Conservation (phyloP, 495 filamentous ascomycete species). For the Tuber borchii region DNA sequence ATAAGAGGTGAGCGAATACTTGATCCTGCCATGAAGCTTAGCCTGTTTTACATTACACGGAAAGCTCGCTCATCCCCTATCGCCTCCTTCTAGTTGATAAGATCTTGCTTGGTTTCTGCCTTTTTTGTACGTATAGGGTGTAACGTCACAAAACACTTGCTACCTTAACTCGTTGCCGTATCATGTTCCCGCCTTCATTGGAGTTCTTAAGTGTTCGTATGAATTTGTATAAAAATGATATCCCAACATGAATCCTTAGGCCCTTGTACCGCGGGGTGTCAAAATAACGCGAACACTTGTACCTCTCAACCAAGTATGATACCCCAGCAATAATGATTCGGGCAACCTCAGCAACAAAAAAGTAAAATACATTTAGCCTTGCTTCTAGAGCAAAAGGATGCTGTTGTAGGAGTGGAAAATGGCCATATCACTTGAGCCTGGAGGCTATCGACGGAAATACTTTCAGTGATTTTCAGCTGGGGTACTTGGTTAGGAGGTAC, state of each 20-base stretch:
- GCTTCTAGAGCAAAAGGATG: too few species aligned
- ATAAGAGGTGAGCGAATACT: background rate
- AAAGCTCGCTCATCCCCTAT: background rate
- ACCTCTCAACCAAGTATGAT: too few species aligned
- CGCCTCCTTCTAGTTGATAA: background rate
- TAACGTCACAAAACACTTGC: background rate
- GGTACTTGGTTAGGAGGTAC: too few species aligned
- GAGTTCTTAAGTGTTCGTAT: background rate
- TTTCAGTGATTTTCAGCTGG: too few species aligned
- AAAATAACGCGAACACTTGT: too few species aligned
- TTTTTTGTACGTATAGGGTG: background rate
- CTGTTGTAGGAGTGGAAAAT: too few species aligned
- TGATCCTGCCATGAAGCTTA: background rate
- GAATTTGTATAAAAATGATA: background rate
- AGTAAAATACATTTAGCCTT: too few species aligned
- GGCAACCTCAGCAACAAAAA: too few species aligned
- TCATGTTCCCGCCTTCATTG: background rate
- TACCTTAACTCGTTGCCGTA: background rate
- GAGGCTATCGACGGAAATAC: too few species aligned
- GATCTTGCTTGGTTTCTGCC: background rate
- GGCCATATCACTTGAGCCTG: too few species aligned
- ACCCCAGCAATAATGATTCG: too few species aligned
- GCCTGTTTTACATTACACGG: background rate
- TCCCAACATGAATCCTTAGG: background rate
- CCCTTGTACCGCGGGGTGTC: background rate